Base-by-base conservation (phyloP, 1,284 basidiomycete genomes). In the Vanrija humicola region DNA sequence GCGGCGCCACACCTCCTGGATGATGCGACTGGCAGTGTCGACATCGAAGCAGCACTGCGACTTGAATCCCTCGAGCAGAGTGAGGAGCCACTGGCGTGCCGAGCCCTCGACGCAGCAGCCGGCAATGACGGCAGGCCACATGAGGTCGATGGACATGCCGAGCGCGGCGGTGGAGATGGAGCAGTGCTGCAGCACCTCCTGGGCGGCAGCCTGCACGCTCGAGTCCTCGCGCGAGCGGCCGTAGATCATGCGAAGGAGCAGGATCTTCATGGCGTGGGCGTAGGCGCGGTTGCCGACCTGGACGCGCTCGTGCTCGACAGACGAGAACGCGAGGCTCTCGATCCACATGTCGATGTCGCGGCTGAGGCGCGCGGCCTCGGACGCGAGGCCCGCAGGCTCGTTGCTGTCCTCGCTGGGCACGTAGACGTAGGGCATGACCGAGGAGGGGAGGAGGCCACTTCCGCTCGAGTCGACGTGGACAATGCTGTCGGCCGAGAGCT, bases 11-110 rank as follows among this genome's bases (percentile, higher is more conserved):
- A 79, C 77, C 70, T 81, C 77, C 29, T 72, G 67, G 42, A 80
- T 78, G 60, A 82, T 79, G 55, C 77, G 64, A 44, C 77, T 74
- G 38, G 78, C 76, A n/a, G 81, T 81, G 59, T 81, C 79, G 56
- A 82, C 78, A 64, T 83, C 81, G 68, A 80, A 81, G 68, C 77
- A 80, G 62, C 77, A 77, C 60, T 77, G 75, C 53, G 71, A 50
- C 78, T 79, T 78, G 74, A 80, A 80, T 2, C 72, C 72, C 62
- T 80, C 76, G 21, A 80, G 77, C 49, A 78, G 68, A 29, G 77
- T 77, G 43, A 76, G 61, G 3, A 80, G 75, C 75, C 75, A 76
- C 59, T 74, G 59, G 55, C 78, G 72, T 38, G 73, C 66, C 12
- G 67, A 58, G 43, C 76, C 73, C 25, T 71, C 73, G 34, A 77